Percentiles rank a stretch among this genome's conserved stretches.
Conservation (phyloP, 1,139 yeast species). For the Blastobotrys illinoisensis region DNA sequence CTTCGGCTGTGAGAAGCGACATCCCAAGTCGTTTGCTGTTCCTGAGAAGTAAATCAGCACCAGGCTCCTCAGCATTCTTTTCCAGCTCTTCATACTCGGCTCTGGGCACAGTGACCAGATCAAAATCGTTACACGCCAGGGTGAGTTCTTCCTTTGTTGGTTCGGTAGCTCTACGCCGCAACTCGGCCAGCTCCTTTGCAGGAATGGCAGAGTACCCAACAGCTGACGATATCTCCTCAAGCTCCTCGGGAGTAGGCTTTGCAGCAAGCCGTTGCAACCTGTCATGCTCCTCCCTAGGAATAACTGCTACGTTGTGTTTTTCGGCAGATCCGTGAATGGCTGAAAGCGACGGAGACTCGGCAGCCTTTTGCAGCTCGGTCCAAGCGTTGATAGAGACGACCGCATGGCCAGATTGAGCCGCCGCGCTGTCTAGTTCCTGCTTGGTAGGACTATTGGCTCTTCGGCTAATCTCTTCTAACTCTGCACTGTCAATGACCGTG, state of each 20-base stretch:
- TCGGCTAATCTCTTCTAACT: conserved; percentile 24
- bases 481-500: conserved; percentile 29
- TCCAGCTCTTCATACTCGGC: conserved; percentile 25
- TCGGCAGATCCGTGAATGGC: conserved; percentile 16
- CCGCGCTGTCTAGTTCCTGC: conserved; percentile 21
- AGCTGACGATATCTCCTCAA: conserved; percentile 17
- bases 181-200: conserved; percentile 19
- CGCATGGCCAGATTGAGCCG: conserved; percentile 24
- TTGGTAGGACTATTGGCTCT: conserved; percentile 23
- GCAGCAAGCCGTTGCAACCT: conserved; percentile 22
- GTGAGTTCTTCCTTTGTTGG: conserved; percentile 27
- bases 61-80: conserved; percentile 25
- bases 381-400: conserved; percentile 24
- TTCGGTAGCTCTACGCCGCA: conserved; percentile 21
- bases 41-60: conserved; percentile 21
- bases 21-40: conserved; percentile 30
- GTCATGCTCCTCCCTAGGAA: conserved; percentile 10
- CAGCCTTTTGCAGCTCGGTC: conserved; percentile 24
- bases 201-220: conserved; percentile 30
- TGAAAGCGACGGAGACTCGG: conserved; percentile 24
- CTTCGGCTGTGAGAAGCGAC: conserved; percentile 22
- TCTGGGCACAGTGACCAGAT: conserved; percentile 19
- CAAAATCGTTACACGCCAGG: conserved; percentile 17
- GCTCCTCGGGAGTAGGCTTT: conserved; percentile 23
- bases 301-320: conserved; percentile 2